Evolutionary conservation across 495 filamentous ascomycete genomes (phyloP).

Genomic region (Podospora conica): DNA sequence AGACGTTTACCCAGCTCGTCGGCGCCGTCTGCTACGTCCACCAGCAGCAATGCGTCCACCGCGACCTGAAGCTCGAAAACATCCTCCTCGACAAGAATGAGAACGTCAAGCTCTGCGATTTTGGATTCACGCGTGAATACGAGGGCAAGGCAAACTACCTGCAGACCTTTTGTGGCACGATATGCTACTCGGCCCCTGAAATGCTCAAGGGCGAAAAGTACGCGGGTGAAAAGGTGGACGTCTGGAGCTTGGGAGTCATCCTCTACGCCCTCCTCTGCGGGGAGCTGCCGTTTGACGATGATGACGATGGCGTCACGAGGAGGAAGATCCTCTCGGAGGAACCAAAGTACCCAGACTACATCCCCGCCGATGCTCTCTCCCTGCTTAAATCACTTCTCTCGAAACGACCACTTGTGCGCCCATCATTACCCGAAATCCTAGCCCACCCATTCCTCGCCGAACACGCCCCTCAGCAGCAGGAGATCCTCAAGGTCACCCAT

Average conservation of each 20-base stretch:
- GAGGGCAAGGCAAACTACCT: slow-evolving; percentile 91
- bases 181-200: slow-evolving; percentile 96
- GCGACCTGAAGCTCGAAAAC: slow-evolving; percentile 95
- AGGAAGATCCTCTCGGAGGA: slow-evolving; percentile 76
- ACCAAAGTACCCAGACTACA: slow-evolving; percentile 72
- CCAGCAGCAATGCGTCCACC: slow-evolving; percentile 90
- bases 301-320: slow-evolving; percentile 81
- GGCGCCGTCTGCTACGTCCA: slow-evolving; percentile 96
- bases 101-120: slow-evolving; percentile 98
- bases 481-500: slow-evolving; percentile 77
- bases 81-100: slow-evolving; percentile 94
- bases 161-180: slow-evolving; percentile 95
- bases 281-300: slow-evolving; percentile 94
- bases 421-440: slow-evolving; percentile 80
- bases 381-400: slow-evolving; percentile 73
- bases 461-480: slow-evolving; percentile 80
- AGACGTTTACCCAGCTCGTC: slow-evolving; percentile 91
- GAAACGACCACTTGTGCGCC: slow-evolving; percentile 80
- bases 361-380: slow-evolving; percentile 68
- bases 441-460: slow-evolving; percentile 85
- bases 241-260: slow-evolving; percentile 97
- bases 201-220: slow-evolving; percentile 99
- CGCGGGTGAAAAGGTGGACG: slow-evolving; percentile 93
- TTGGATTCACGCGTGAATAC: slow-evolving; percentile 96
- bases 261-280: slow-evolving; percentile 87